Percentiles rank a stretch among this genome's conserved stretches.
Conservation (phyloP, 805 yeast genomes). For the Metschnikowia matae region DNA sequence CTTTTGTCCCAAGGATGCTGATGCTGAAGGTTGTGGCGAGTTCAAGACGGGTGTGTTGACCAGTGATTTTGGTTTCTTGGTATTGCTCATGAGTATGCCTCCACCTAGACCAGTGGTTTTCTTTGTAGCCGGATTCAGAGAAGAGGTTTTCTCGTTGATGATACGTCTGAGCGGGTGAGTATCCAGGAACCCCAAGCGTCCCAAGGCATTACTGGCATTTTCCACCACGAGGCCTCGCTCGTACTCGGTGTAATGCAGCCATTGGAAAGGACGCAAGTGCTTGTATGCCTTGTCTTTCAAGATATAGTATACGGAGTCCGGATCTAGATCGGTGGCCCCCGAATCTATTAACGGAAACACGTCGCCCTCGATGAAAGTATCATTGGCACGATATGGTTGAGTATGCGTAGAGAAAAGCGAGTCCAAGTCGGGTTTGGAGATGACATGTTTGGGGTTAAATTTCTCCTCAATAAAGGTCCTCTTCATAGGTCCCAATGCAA, state of each 20-base stretch:
- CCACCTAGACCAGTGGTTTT: constrained; percentile 25
- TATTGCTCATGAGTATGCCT: constrained; percentile 19
- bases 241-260: constrained; percentile 27
- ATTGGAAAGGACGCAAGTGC: constrained; percentile 36
- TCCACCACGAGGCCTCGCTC: constrained; percentile 31
- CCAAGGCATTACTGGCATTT: constrained; percentile 36
- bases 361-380: constrained; percentile 28
- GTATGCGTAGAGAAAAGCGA: constrained; percentile 28
- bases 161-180: constrained; percentile 41
- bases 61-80: constrained; percentile 10
- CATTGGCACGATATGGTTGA: constrained; percentile 25
- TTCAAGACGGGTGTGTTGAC: constrained; percentile 1
- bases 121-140: constrained; percentile 7
- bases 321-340: constrained; percentile 10
- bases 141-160: constrained; percentile 17
- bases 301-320: constrained; percentile 14
- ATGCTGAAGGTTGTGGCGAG: constrained; percentile 7
- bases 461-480: constrained; percentile 6
- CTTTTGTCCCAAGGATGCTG: constrained; percentile 6
- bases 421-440: constrained; percentile 13
- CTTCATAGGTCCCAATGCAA: constrained; percentile 20
- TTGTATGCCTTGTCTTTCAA: constrained; percentile 41
- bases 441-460: constrained; percentile 6
- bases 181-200: constrained; percentile 39
- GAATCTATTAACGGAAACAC: constrained; percentile 20